Percentiles rank a stretch among this genome's conserved stretches.
phyloP scores from a whole-genome alignment of 768 basidiomycete genomes.

The Galerina marginata region DNA sequence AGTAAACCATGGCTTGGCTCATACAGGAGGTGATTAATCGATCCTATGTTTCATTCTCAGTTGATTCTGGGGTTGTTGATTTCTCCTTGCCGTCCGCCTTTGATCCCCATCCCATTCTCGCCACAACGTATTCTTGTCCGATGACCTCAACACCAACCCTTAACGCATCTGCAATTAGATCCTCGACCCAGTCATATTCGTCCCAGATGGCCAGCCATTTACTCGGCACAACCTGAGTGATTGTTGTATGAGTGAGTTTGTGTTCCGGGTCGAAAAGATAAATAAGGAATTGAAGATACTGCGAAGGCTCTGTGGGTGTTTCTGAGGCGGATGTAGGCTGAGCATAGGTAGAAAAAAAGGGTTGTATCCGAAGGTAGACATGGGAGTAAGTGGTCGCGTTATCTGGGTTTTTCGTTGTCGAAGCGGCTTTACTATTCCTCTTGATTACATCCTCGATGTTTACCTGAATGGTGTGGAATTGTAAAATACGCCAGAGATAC shows the following conservation, averaged over 20 bases:
- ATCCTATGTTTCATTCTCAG: constrained; percentile 32
- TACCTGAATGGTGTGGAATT: constrained; percentile 50
- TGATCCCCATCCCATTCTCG: constrained; percentile 82
- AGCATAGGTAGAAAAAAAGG: constrained; percentile 67
- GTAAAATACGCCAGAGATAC: constrained; percentile 8
- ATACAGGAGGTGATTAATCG: constrained; percentile 19
- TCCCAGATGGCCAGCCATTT: constrained; percentile 92
- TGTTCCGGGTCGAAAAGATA: constrained; percentile 82
- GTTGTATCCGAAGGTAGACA: constrained; percentile 93
- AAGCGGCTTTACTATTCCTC: constrained; percentile 48
- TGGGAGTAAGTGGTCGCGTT: constrained; percentile 80
- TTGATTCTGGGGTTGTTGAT: constrained; percentile 20
- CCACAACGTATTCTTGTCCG: constrained; percentile 89
- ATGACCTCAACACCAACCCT: constrained; percentile 86
- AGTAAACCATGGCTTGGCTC: not conserved
- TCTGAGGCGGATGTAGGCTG: constrained; percentile 42
- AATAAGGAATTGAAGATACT: constrained; percentile 73
- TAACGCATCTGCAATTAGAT: constrained; percentile 86
- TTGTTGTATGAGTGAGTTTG: constrained; percentile 72
- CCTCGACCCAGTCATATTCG: constrained; percentile 95
- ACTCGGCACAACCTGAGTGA: constrained; percentile 85
- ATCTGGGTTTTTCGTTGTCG: constrained; percentile 38
- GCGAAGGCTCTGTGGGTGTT: constrained; percentile 38
- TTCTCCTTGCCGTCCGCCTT: constrained; percentile 31
- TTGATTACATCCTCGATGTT: constrained; percentile 79